Conservation (phyloP, 495 filamentous ascomycete genomes). For the Hypoxylon lienhwacheense region DNA sequence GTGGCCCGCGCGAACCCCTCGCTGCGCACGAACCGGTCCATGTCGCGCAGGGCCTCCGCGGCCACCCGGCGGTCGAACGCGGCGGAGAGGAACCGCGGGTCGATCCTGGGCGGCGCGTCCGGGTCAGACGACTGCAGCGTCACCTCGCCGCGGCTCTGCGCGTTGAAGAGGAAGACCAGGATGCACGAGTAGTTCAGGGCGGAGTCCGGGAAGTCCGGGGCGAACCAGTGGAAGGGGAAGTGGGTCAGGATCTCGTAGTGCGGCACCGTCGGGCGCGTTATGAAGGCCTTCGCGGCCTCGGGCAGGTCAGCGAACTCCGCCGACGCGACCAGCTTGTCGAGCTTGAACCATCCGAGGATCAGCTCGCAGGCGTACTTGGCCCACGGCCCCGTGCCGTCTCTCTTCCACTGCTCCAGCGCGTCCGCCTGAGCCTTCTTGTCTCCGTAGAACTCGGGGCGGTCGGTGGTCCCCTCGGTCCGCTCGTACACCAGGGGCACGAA, state of each 20-base stretch:
- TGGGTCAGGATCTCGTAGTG: conserved; percentile 44
- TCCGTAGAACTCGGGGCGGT: conserved; percentile 38
- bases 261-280: conserved; percentile 53
- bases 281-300: conserved; percentile 43
- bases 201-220: conserved; percentile 37
- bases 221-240: conserved; percentile 51
- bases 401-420: conserved; percentile 53
- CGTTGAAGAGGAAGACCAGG: conserved; percentile 43
- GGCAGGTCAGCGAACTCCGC: conserved; percentile 20
- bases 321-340: conserved; percentile 40
- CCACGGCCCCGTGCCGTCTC: conserved; percentile 52
- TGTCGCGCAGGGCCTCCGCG: conserved; percentile 55
- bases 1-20: conserved; percentile 53
- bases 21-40: conserved; percentile 47
- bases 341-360: conserved; percentile 59
- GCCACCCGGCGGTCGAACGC: conserved; percentile 60
- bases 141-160: conserved; percentile 52
- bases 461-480: conserved; percentile 32
- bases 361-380: conserved; percentile 45
- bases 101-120: conserved; percentile 55
- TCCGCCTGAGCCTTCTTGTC: conserved; percentile 41
- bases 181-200: conserved; percentile 39
- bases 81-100: conserved; percentile 59
- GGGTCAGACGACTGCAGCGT: conserved; percentile 59
- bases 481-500: conserved; percentile 35